A percentile compares a stretch with the other conserved stretches of the same genome.
Conservation (phyloP, 2,329 filamentous ascomycete genomes). For the Colletotrichum sojae region DNA sequence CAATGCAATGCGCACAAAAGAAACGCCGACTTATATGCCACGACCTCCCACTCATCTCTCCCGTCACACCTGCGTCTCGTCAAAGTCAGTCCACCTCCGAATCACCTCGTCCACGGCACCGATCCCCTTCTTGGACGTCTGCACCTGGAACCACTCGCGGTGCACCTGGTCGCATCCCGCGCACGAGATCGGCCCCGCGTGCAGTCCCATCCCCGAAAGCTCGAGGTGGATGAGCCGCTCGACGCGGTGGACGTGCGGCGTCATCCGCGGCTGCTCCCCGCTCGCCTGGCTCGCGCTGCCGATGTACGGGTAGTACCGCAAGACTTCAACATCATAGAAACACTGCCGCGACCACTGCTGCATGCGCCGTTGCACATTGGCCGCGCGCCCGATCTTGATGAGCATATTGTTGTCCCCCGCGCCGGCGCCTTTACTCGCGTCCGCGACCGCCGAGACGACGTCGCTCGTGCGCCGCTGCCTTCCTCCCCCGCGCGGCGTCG, state of each 20-base stretch:
- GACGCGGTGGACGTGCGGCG: constrained; percentile 88
- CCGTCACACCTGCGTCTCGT: constrained; percentile 61
- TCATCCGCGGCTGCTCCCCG: constrained; percentile 72
- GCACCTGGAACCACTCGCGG: constrained; percentile 95
- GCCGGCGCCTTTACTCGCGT: constrained; percentile 44
- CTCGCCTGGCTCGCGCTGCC: constrained; percentile 53
- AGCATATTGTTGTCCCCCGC: constrained; percentile 71
- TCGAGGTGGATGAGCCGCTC: constrained; percentile 94
- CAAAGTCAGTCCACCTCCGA: constrained; percentile 89
- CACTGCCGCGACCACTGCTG: constrained; percentile 96
- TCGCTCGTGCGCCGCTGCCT: constrained; percentile 67
- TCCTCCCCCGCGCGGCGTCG: constrained; percentile 48
- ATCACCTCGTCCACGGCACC: constrained; percentile 78
- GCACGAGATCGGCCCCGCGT: constrained; percentile 73
- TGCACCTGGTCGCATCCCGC: constrained; percentile 86
- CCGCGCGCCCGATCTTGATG: constrained; percentile 76
- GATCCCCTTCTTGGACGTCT: constrained; percentile 79
- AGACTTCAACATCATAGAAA: constrained; percentile 87
- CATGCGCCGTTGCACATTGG: constrained; percentile 91
- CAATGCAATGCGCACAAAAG: constrained; percentile 8
- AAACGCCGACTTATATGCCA: neutral
- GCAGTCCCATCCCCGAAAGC: constrained; percentile 74
- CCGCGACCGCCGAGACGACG: constrained; percentile 66
- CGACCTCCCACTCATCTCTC: neutral
- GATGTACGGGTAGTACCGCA: constrained; percentile 92